These are phyloP conservation scores for Sedum album DNA, from an alignment of 164 flowering plant species.

Conservation along the genomic window DNA sequence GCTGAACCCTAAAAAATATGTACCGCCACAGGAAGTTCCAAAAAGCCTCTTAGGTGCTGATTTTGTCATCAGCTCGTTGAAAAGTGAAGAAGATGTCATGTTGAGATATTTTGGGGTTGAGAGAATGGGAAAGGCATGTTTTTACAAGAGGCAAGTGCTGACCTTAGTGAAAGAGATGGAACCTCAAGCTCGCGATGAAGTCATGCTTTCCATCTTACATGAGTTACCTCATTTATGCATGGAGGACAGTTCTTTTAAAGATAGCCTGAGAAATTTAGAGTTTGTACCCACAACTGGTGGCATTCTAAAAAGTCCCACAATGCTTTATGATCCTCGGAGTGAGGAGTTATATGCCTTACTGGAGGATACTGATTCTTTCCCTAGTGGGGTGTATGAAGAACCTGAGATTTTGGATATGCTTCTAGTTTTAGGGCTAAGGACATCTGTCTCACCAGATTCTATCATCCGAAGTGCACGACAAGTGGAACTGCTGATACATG, in stretches of 20 bases:
- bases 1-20: constrained; percentile 51
- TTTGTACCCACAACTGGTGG: constrained; percentile 71
- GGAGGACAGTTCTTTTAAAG: constrained; percentile 62
- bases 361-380: constrained; percentile 73
- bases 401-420: constrained; percentile 65
- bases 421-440: constrained; percentile 78
- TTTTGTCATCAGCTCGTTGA: constrained; percentile 46
- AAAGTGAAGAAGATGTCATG: constrained; percentile 61
- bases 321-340: constrained; percentile 86
- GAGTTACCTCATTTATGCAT: constrained; percentile 74
- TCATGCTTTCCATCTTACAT: constrained; percentile 68
- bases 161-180: constrained; percentile 42
- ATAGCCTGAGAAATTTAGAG: constrained; percentile 51
- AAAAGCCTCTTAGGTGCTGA: constrained; percentile 49
- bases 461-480: constrained; percentile 69
- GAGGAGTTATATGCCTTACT: constrained; percentile 80
- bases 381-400: constrained; percentile 59
- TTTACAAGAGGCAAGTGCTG: constrained; percentile 58
- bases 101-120: constrained; percentile 57
- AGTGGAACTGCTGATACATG: constrained; percentile 55
- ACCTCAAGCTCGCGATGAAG: constrained; percentile 54
- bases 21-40: constrained; percentile 60
- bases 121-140: constrained; percentile 68
- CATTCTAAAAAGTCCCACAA: constrained; percentile 44
- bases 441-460: constrained; percentile 66